Evolutionary conservation across 2,329 filamentous ascomycete genomes (phyloP).

Genomic region (Lanzia echinophila): DNA sequence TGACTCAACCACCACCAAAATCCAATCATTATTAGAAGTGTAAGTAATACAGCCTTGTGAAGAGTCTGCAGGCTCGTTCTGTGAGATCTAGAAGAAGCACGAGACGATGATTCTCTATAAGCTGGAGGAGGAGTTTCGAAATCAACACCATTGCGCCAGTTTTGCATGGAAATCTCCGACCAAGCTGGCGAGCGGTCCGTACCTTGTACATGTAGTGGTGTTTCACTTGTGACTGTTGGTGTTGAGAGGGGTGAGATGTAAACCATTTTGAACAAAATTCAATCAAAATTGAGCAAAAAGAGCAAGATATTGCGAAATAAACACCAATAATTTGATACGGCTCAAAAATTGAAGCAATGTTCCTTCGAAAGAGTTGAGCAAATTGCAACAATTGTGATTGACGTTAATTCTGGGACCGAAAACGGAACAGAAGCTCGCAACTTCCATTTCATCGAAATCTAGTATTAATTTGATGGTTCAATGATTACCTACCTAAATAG

Average conservation of each 20-base stretch:
- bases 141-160: conserved; percentile 10
- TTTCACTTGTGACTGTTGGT: conserved; percentile 4
- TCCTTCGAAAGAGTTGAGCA: too few species aligned
- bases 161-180: conserved; percentile 18
- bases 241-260: conserved; percentile 13
- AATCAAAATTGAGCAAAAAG: conserved; percentile 3
- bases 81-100: background rate
- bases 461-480: too few species aligned
- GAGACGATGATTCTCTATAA: background rate
- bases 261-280: conserved; percentile 11
- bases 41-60: conserved; percentile 9
- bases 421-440: background rate
- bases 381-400: background rate
- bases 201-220: conserved; percentile 7
- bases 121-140: conserved; percentile 7
- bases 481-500: too few species aligned
- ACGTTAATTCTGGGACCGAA: background rate
- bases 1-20: conserved; percentile 10
- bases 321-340: background rate
- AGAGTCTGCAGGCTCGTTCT: background rate
- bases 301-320: conserved; percentile 5
- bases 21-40: conserved; percentile 28
- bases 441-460: background rate
- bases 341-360: background rate
- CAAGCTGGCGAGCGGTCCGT: conserved; percentile 14